Conservation (phyloP, 1,284 basidiomycete genomes). For the Ganoderma lingzhi region DNA sequence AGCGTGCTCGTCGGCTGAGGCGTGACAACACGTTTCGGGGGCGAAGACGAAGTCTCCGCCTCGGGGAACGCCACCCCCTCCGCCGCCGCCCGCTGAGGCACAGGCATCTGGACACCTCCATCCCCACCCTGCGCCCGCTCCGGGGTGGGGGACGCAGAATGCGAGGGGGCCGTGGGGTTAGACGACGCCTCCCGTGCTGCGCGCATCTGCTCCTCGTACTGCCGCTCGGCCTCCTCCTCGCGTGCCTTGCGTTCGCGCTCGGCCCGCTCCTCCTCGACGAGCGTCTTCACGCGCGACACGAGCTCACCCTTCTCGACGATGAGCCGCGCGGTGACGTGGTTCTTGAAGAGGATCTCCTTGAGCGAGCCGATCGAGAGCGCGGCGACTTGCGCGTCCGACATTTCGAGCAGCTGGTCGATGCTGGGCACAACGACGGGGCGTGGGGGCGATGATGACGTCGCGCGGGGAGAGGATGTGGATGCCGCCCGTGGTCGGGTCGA, state of each 20-base stretch:
- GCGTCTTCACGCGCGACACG: slow-evolving; percentile 68
- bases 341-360: slow-evolving; percentile 79
- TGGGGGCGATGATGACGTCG: slow-evolving; percentile 36
- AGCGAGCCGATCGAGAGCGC: slow-evolving; percentile 70
- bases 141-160: neutral
- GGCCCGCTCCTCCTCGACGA: slow-evolving; percentile 72
- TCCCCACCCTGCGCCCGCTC: neutral
- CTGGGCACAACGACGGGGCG: slow-evolving; percentile 49
- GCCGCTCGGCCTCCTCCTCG: slow-evolving; percentile 55
- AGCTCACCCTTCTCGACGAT: slow-evolving; percentile 80
- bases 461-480: slow-evolving; percentile 41
- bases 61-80: slow-evolving; percentile 5
- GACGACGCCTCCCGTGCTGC: slow-evolving; percentile 45
- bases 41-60: slow-evolving; percentile 23
- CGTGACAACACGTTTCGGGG: slow-evolving; percentile 30
- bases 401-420: slow-evolving; percentile 71
- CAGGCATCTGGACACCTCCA: slow-evolving; percentile 6
- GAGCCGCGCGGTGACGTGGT: slow-evolving; percentile 68
- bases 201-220: slow-evolving; percentile 43
- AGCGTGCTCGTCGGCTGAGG: slow-evolving; percentile 34
- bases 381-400: slow-evolving; percentile 62
- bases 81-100: slow-evolving; percentile 3
- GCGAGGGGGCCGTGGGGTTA: neutral
- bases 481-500: slow-evolving; percentile 47
- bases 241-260: slow-evolving; percentile 58